A percentile compares a stretch with the other conserved stretches of the same genome.
phyloP scores from a whole-genome alignment of 306 rosid genomes.

The Cucumis melo region DNA sequence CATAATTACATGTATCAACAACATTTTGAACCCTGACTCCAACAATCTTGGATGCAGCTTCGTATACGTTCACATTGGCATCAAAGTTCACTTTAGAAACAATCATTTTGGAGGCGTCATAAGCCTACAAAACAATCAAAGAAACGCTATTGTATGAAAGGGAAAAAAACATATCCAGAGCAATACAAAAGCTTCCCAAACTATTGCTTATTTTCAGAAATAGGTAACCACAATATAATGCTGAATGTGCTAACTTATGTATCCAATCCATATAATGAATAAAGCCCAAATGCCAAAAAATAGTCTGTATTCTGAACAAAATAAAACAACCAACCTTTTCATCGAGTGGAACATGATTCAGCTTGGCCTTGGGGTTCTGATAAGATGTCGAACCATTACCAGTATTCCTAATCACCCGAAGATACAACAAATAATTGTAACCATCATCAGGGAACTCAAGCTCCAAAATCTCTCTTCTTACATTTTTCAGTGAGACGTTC shows the following conservation, averaged over 20 bases:
- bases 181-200: not conserved
- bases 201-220: not conserved
- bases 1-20: too few relatives aligned
- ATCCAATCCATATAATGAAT: not conserved
- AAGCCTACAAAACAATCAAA: conserved; percentile 42
- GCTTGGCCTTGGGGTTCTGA: conserved; percentile 57
- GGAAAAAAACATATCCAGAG: not conserved
- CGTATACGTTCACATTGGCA: conserved; percentile 29
- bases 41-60: conserved; percentile 50
- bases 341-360: conserved; percentile 47
- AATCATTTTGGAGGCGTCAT: conserved; percentile 62
- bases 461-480: conserved; percentile 63
- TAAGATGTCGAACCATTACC: conserved; percentile 71
- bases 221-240: not conserved
- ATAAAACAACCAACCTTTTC: conserved; percentile 39
- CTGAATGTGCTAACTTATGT: not conserved
- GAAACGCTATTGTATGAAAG: not conserved
- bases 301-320: not conserved
- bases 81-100: conserved; percentile 32
- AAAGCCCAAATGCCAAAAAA: not conserved
- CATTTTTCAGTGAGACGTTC: conserved; percentile 30
- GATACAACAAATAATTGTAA: conserved; percentile 61
- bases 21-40: conserved; percentile 59
- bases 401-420: conserved; percentile 60
- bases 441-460: conserved; percentile 91